phyloP scores from a whole-genome alignment of 257 asterid genomes.

The Jasminum sambac region DNA sequence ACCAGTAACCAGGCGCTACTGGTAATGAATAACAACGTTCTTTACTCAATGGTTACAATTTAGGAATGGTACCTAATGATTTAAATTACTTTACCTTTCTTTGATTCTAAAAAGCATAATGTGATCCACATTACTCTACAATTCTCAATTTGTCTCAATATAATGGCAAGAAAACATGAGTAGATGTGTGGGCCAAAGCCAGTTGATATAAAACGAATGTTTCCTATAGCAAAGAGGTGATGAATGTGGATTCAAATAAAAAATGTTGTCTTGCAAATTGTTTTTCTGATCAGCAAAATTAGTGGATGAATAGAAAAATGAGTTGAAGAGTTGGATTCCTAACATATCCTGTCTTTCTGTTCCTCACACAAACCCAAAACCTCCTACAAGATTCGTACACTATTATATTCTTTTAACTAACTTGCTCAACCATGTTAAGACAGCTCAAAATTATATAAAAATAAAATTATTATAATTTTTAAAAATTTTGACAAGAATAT shows the following conservation, averaged over 20 bases:
- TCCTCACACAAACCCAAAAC: conserved; percentile 28
- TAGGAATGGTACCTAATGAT: not conserved
- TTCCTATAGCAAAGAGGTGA: conserved; percentile 20
- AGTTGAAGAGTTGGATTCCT: conserved; percentile 40
- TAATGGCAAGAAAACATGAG: conserved; percentile 50
- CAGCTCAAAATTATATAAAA: conserved; percentile 29
- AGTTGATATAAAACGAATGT: conserved; percentile 20
- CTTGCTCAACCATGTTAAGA: conserved; percentile 13
- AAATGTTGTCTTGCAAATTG: conserved; percentile 30
- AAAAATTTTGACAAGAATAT: not conserved
- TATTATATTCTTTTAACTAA: conserved; percentile 34
- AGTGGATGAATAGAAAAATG: conserved; percentile 29
- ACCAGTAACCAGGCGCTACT: no score
- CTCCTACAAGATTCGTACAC: conserved; percentile 27
- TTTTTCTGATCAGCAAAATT: conserved; percentile 18
- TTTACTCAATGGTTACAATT: not conserved
- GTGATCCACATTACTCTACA: not conserved
- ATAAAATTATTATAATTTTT: conserved; percentile 31
- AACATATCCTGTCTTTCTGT: conserved; percentile 46
- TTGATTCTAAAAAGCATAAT: not conserved
- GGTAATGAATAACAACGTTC: no score
- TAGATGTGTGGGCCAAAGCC: conserved; percentile 48
- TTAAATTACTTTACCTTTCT: not conserved
- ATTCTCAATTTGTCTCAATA: conserved; percentile 16
- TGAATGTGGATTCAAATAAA: conserved; percentile 24